Evolutionary conservation across 352 stramenopile genomes (phyloP).

Genomic region (Phytophthora idaei): DNA sequence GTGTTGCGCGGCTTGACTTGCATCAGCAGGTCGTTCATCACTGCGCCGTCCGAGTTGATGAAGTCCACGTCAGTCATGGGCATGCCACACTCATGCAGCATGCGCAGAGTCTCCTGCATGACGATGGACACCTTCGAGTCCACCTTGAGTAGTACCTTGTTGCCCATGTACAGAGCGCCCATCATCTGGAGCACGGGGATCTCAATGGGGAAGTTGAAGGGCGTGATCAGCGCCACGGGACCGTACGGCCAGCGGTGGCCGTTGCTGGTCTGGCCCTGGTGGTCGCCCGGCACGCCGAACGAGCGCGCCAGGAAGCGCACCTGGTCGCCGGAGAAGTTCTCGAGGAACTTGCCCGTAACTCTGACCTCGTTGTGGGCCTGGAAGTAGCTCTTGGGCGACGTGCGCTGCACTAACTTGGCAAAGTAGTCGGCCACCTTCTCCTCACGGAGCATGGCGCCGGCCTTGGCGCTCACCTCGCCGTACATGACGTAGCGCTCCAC

Average conservation of each 20-base stretch:
- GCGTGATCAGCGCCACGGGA: conserved; percentile 95
- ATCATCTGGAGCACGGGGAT: conserved; percentile 99
- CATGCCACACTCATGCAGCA: conserved; percentile 97
- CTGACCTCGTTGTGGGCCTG: conserved; percentile 93
- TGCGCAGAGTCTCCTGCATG: conserved; percentile 97
- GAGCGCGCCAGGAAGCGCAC: conserved; percentile 96
- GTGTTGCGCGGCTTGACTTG: conserved; percentile 95
- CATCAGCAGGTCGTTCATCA: conserved; percentile 96
- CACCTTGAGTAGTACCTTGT: conserved; percentile 97
- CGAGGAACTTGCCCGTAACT: conserved; percentile 96
- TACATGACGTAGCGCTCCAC: conserved; percentile 93
- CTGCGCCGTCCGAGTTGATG: conserved; percentile 94
- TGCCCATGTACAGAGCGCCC: conserved; percentile 98
- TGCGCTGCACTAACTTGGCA: conserved; percentile 94
- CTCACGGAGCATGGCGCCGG: conserved; percentile 79
- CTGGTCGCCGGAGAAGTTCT: conserved; percentile 98
- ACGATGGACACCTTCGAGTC: conserved; percentile 96
- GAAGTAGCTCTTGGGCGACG: conserved; percentile 96
- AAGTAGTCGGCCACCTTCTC: conserved; percentile 96
- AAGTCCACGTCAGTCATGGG: conserved; percentile 96
- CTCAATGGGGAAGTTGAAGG: conserved; percentile 99
- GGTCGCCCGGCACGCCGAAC: conserved; percentile 96
- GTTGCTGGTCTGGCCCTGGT: conserved; percentile 94
- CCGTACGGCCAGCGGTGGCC: conserved; percentile 97
- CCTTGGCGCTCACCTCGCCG: conserved; percentile 83